Percentiles rank a stretch among this genome's conserved stretches.
phyloP scores from a whole-genome alignment of 208 protist species.

The Trypanosoma boissoni region DNA sequence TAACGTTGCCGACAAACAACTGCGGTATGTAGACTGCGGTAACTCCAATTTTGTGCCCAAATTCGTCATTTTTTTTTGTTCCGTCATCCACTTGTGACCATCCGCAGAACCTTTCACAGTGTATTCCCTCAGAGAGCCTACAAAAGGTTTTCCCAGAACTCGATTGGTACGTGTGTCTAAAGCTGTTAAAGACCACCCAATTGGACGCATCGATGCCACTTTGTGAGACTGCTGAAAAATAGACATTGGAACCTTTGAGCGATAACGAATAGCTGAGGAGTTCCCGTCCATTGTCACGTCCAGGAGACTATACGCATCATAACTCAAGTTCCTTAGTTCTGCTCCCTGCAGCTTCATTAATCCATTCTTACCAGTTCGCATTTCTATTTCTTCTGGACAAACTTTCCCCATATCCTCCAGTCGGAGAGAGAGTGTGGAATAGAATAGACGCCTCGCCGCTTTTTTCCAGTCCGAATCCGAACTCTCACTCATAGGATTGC shows the following conservation, averaged over 20 bases:
- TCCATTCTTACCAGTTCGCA: not conserved
- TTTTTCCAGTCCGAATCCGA: constrained; percentile 15
- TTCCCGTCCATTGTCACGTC: constrained; percentile 80
- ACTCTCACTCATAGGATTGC: not conserved
- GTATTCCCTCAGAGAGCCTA: too few species aligned
- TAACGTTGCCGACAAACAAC: not conserved
- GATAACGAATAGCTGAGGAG: constrained; percentile 47
- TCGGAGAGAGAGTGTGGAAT: constrained; percentile 40
- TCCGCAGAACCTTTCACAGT: too few species aligned
- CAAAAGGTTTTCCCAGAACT: too few species aligned
- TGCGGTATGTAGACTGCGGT: constrained; percentile 14
- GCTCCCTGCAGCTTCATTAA: constrained; percentile 13
- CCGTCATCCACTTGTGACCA: not conserved
- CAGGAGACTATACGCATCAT: constrained; percentile 37
- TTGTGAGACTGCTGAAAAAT: constrained; percentile 12
- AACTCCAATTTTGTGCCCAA: constrained; percentile 15
- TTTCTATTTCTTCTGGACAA: constrained; percentile 19
- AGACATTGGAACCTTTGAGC: constrained; percentile 12
- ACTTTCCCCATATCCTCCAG: constrained; percentile 19
- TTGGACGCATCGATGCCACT: not conserved
- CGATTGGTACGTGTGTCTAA: constrained; percentile 5
- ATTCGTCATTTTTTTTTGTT: too few species aligned
- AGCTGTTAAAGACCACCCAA: not conserved
- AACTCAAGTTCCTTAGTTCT: constrained; percentile 19
- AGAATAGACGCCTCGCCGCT: constrained; percentile 30